phyloP scores from a whole-genome alignment of 371 early-diverging fungal genomes.

The Zychaea mexicana region DNA sequence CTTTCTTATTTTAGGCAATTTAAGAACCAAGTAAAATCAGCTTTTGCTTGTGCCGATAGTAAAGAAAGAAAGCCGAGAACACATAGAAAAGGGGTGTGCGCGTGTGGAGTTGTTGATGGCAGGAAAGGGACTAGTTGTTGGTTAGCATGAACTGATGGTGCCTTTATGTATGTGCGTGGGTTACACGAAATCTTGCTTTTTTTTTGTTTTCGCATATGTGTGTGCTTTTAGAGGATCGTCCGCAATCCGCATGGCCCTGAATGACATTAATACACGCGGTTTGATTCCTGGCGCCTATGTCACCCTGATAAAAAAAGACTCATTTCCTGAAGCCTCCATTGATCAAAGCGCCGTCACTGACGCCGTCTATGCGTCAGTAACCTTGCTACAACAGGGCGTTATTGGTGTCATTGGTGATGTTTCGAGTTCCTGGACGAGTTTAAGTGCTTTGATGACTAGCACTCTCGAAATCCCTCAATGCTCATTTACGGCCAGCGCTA shows the following conservation, averaged over 20 bases:
- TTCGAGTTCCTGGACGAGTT: slow-evolving; percentile 52
- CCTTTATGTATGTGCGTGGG: neutral
- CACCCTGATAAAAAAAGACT: slow-evolving; percentile 62
- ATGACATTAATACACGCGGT: slow-evolving; percentile 56
- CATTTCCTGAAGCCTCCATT: slow-evolving; percentile 53
- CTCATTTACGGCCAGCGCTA: slow-evolving; percentile 52
- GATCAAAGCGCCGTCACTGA: slow-evolving; percentile 49
- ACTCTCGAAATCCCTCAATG: slow-evolving; percentile 57
- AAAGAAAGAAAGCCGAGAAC: no score
- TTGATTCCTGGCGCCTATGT: slow-evolving; percentile 61
- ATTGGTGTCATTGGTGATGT: slow-evolving; percentile 63
- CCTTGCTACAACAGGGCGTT: slow-evolving; percentile 55
- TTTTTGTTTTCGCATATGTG: no score
- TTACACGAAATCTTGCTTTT: slow-evolving; percentile 4
- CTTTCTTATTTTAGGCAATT: no score
- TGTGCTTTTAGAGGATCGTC: slow-evolving; percentile 55
- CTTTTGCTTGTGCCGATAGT: neutral
- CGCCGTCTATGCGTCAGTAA: slow-evolving; percentile 64
- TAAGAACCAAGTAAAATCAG: neutral
- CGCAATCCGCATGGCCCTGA: slow-evolving; percentile 60
- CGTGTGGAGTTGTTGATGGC: no score
- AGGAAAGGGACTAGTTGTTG: neutral
- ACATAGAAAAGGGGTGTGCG: slow-evolving; percentile 5
- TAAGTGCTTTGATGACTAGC: slow-evolving; percentile 57
- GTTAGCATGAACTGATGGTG: slow-evolving; percentile 4